Percentiles rank a stretch among this genome's conserved stretches.
These are phyloP conservation scores for Barnettozyma botsteinii DNA, from an alignment of 805 yeast genomes.

Conservation along the genomic window DNA sequence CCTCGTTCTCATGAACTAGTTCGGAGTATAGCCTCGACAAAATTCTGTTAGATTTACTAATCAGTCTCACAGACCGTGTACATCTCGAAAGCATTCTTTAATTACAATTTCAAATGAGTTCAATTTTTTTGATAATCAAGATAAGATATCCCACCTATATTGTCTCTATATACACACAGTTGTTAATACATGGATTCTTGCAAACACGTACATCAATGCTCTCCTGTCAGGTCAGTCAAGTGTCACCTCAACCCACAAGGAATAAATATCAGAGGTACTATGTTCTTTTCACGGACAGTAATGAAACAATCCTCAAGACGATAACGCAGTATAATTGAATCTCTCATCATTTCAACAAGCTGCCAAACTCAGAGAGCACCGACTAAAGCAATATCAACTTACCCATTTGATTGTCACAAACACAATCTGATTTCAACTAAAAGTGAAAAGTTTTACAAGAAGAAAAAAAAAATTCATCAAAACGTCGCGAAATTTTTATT, in stretches of 20 bases:
- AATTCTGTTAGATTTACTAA: too few relatives aligned
- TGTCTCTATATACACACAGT: conserved; percentile 1
- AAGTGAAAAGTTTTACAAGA: too few relatives aligned
- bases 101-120: too few relatives aligned
- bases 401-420: not conserved
- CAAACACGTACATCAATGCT: not conserved
- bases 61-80: not conserved
- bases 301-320: conserved; percentile 30
- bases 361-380: not conserved
- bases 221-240: not conserved
- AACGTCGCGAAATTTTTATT: too few relatives aligned
- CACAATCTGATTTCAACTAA: too few relatives aligned
- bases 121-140: not conserved
- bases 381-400: not conserved
- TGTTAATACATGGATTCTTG: not conserved
- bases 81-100: conserved; percentile 1
- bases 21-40: conserved; percentile 4
- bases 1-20: conserved; percentile 16
- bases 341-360: conserved; percentile 18
- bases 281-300: conserved; percentile 29
- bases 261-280: conserved; percentile 3
- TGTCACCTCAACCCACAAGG: not conserved
- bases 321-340: conserved; percentile 27
- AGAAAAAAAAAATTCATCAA: too few relatives aligned
- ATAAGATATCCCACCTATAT: not conserved